These are phyloP conservation scores for Trichoderma atrobrunneum DNA, from an alignment of 2,329 filamentous ascomycete genomes.

Conservation along the genomic window DNA sequence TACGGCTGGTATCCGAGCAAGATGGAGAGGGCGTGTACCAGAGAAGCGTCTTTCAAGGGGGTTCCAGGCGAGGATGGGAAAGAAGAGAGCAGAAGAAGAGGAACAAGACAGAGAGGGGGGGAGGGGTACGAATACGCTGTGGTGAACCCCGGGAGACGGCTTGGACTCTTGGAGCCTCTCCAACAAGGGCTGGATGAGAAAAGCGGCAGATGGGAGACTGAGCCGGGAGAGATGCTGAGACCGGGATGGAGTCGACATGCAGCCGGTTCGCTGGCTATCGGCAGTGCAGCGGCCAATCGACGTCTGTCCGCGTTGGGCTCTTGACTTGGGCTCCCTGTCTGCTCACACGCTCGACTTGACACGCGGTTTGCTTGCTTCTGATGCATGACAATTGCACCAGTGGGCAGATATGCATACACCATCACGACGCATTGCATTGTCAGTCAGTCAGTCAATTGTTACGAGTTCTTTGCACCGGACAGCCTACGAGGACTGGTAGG, in stretches of 20 bases:
- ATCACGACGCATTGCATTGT: not conserved
- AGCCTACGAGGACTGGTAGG: not conserved
- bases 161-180: not conserved
- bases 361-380: not conserved
- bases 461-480: not conserved
- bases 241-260: slow-evolving; percentile 7
- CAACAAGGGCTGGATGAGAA: not conserved
- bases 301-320: not conserved
- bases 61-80: not conserved
- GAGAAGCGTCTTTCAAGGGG: not conserved
- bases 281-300: not conserved
- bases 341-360: not conserved
- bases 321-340: not conserved
- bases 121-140: not conserved
- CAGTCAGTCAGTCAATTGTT: not conserved
- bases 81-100: not conserved
- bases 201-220: not conserved
- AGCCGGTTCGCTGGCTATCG: slow-evolving; percentile 4
- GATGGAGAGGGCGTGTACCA: not conserved
- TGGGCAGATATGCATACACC: not conserved
- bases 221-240: not conserved
- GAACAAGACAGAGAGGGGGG: not conserved
- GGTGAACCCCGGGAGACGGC: not conserved
- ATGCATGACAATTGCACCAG: not conserved
- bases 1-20: slow-evolving; percentile 18